Conservation (phyloP, 106 monocot genomes). For the Iris macrosiphon region DNA sequence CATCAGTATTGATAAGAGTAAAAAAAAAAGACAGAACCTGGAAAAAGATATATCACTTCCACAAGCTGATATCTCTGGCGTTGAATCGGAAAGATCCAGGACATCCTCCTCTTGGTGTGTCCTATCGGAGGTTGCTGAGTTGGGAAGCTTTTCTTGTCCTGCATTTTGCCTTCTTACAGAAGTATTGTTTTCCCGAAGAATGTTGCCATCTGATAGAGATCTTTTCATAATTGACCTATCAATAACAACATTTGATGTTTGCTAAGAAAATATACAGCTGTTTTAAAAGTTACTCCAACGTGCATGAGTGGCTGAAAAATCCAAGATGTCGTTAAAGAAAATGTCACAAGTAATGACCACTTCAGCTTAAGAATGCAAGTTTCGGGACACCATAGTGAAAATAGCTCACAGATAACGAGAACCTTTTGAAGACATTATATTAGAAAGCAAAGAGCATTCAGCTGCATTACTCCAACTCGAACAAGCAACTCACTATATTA, state of each 20-base stretch:
- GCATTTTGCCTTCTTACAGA: slow-evolving; percentile 9
- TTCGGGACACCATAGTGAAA: too few relatives aligned
- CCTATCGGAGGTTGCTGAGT: slow-evolving; percentile 22
- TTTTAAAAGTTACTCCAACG: too few relatives aligned
- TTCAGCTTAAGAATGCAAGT: too few relatives aligned
- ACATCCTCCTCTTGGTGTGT: slow-evolving; percentile 10
- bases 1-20: too few relatives aligned
- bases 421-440: too few relatives aligned
- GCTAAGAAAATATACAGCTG: background rate
- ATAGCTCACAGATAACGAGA: too few relatives aligned
- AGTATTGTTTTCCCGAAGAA: slow-evolving; percentile 33
- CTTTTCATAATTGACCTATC: slow-evolving; percentile 77
- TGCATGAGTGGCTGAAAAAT: too few relatives aligned
- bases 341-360: too few relatives aligned
- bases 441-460: too few relatives aligned
- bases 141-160: slow-evolving; percentile 17
- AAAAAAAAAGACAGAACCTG: slow-evolving; percentile 31
- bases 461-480: too few relatives aligned
- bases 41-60: slow-evolving; percentile 36
- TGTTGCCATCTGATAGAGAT: slow-evolving; percentile 73
- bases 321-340: too few relatives aligned
- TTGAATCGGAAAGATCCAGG: slow-evolving; percentile 33
- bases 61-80: slow-evolving; percentile 46
- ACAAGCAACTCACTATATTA: too few relatives aligned
- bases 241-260: slow-evolving; percentile 13